These are phyloP conservation scores for Macrotyloma uniflorum DNA, from an alignment of 306 rosid genomes.

Conservation along the genomic window DNA sequence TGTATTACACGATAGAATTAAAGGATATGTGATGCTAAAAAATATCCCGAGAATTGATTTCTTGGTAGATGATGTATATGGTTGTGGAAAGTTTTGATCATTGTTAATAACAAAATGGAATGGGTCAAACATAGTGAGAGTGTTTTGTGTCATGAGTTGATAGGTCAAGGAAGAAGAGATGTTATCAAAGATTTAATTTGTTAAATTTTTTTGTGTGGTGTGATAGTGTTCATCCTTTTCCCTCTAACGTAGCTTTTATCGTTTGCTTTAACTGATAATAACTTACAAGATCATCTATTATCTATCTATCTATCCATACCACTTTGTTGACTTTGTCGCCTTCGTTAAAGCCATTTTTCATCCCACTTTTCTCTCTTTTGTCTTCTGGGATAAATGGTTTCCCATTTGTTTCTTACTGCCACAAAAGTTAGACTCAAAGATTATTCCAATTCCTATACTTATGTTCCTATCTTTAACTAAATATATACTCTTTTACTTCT, in stretches of 20 bases:
- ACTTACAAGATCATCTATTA: neutral
- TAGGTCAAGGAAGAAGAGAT: constrained; percentile 44
- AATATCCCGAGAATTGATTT: constrained; percentile 4
- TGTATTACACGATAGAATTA: constrained; percentile 29
- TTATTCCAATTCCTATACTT: neutral
- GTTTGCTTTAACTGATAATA: constrained; percentile 18
- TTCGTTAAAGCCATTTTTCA: constrained; percentile 40
- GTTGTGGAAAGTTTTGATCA: constrained; percentile 30
- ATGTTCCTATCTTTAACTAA: too few relatives aligned
- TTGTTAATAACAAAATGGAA: neutral
- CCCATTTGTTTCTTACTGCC: constrained; percentile 34
- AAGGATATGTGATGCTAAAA: neutral
- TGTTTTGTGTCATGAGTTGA: constrained; percentile 32
- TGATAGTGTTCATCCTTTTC: constrained; percentile 1
- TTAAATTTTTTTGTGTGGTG: constrained; percentile 46
- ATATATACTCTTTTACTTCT: too few relatives aligned
- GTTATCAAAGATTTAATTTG: constrained; percentile 45
- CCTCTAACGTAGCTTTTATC: constrained; percentile 3
- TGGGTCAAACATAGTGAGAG: constrained; percentile 3
- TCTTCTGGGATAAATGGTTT: constrained; percentile 42
- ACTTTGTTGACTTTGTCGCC: constrained; percentile 40
- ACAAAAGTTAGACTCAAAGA: neutral
- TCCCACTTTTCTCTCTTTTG: constrained; percentile 43
- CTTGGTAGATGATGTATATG: constrained; percentile 36
- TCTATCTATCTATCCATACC: constrained; percentile 11